Conservation (phyloP, 305 asterid species). For the Petunia hybrid region DNA sequence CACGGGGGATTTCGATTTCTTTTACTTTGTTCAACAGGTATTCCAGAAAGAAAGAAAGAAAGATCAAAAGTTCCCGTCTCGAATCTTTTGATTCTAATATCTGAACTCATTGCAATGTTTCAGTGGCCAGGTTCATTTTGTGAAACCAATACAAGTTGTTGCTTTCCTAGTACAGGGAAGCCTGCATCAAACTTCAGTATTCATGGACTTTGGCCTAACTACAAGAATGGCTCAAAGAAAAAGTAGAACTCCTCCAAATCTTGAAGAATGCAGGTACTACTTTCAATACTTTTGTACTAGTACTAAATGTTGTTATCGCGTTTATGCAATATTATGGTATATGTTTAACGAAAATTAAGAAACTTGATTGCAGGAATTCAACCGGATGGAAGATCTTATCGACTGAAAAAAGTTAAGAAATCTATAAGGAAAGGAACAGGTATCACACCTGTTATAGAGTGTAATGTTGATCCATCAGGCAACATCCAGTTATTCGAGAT, state of each 20-base stretch:
- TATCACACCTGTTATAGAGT: slow-evolving; percentile 35
- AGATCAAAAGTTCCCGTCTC: no score
- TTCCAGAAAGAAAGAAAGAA: no score
- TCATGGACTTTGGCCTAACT: slow-evolving; percentile 62
- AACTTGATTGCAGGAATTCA: slow-evolving; percentile 24
- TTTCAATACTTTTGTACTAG: slow-evolving; percentile 42
- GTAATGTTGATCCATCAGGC: slow-evolving; percentile 44
- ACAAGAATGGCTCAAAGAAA: slow-evolving; percentile 42
- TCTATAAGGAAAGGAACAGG: slow-evolving; percentile 43
- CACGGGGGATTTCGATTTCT: no score
- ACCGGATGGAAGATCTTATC: slow-evolving; percentile 36
- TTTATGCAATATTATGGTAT: neutral
- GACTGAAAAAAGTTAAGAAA: slow-evolving; percentile 29
- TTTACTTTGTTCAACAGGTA: no score
- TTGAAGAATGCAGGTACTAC: slow-evolving; percentile 38
- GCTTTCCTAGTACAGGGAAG: slow-evolving; percentile 53
- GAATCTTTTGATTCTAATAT: no score
- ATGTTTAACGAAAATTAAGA: no score
- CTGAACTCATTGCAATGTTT: no score
- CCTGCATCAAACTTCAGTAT: slow-evolving; percentile 53
- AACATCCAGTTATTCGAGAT: slow-evolving; percentile 46
- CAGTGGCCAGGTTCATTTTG: slow-evolving; percentile 63
- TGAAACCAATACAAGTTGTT: slow-evolving; percentile 47
- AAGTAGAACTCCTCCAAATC: slow-evolving; percentile 39
- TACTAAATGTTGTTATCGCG: slow-evolving; percentile 37